Evolutionary conservation across 202 grass and related monocot species (phyloP), one percentile per base, ranked within the genome.

Genomic region (Setaria viridis): DNA sequence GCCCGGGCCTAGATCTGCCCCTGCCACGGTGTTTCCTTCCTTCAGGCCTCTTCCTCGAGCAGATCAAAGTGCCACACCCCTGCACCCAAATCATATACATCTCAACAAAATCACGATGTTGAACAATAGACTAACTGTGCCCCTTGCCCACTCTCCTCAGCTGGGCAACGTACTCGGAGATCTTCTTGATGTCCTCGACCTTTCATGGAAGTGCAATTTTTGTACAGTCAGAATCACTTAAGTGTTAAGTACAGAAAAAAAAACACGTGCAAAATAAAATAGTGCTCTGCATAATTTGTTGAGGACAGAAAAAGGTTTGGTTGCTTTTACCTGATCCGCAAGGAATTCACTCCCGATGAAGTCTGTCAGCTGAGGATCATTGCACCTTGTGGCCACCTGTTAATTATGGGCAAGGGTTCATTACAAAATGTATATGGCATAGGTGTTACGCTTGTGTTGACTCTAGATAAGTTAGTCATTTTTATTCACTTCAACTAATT

Each of bases 61-160:
- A 94, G 84, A 79, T 97, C 95, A 17, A 93, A 97, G 58, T 97
- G 92, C 95, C 95, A 97, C 68, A 97, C 92, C 13, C 95, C 95
- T 94, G 82, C 17, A 65, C 8, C 9, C 81, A 92, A 67, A 78
- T 67, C 12, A 79, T 39, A 37, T 39, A 2, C 15, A 55, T 62
- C 15, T 37, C 62, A 89, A 4, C 46, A 72, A 11, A 15, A 60
- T 72, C 69, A 72, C 14, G 15, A 12, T 46, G 39, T 64, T 75
- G 30, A 17, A 3, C 29, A n/a, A 64, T 9, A 80, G 7, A 88
- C 80, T 86, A 35, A 99, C 94, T 92, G 10, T 99, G 97, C 72
- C 97, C 97, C 87, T 96, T 90, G 71, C 92, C 97, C 6, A 99
- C 82, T 84, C 93, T 99, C 76, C 97, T 93, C 46, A 97, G 76